Conservation (phyloP, 225 moss, liverwort and hornwort species). For the Marchantia paleacea region DNA sequence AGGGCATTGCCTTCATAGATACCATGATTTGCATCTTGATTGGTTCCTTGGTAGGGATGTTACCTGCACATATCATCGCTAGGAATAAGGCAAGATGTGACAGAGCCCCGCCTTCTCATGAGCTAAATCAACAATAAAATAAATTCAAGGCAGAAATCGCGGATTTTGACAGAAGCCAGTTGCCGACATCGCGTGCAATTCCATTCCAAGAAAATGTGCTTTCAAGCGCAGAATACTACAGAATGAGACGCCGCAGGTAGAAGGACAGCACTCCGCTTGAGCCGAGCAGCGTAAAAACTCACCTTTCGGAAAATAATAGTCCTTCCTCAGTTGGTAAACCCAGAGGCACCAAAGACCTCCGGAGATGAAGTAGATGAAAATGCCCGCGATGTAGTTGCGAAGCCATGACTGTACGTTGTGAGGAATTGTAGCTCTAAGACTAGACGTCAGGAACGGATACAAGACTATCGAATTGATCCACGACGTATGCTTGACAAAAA, state of each 20-base stretch:
- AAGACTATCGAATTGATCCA: slow-evolving; percentile 55
- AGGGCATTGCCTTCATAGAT: slow-evolving; percentile 92
- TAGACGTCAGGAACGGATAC: slow-evolving; percentile 32
- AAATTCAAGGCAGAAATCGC: background rate
- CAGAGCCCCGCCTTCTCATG: background rate
- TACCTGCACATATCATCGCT: slow-evolving; percentile 46
- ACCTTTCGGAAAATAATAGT: slow-evolving; percentile 58
- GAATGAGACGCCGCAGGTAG: background rate
- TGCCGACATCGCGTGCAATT: background rate
- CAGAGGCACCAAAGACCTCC: slow-evolving; percentile 64
- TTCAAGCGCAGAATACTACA: background rate
- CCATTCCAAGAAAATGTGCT: background rate
- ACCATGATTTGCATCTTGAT: slow-evolving; percentile 83
- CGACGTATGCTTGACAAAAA: slow-evolving; percentile 51
- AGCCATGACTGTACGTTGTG: slow-evolving; percentile 55
- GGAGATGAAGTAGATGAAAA: slow-evolving; percentile 51
- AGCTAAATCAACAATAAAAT: background rate
- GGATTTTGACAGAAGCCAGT: background rate
- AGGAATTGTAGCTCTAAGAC: slow-evolving; percentile 40
- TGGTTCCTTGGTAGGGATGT: slow-evolving; percentile 73
- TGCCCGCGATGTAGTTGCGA: slow-evolving; percentile 57
- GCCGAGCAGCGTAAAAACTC: slow-evolving; percentile 12
- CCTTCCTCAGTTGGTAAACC: slow-evolving; percentile 52
- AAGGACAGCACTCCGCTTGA: background rate
- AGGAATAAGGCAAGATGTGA: background rate